These are phyloP conservation scores for Colletotrichum brevisporum DNA, from an alignment of 2,329 filamentous ascomycete species.

Conservation along the genomic window DNA sequence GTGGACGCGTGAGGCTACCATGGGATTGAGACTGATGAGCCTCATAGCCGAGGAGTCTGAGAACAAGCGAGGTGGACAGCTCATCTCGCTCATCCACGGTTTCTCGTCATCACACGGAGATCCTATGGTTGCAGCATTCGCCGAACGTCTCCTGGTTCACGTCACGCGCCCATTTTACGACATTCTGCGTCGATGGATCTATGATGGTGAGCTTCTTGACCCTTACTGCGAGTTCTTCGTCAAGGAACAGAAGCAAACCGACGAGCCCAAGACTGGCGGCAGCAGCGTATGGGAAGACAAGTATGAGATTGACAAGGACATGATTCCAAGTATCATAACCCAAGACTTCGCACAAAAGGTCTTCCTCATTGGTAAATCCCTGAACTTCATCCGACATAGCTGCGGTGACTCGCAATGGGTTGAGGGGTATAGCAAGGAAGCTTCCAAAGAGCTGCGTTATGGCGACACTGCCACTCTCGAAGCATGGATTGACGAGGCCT, in stretches of 20 bases:
- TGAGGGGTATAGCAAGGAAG: constrained; percentile 91
- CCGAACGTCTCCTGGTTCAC: constrained; percentile 86
- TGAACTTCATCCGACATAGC: constrained; percentile 98
- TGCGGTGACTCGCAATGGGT: constrained; percentile 97
- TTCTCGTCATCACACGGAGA: constrained; percentile 96
- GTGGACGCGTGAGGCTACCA: constrained; percentile 97
- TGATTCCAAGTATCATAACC: constrained; percentile 95
- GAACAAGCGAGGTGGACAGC: constrained; percentile 85
- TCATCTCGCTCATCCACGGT: constrained; percentile 93
- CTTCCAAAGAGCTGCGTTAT: constrained; percentile 92
- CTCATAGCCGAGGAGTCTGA: constrained; percentile 93
- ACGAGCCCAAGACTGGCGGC: constrained; percentile 51
- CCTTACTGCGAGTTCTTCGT: constrained; percentile 98
- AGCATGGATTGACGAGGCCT: constrained; percentile 94
- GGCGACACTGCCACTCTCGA: constrained; percentile 94
- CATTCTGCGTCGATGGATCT: constrained; percentile 96
- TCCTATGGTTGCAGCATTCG: constrained; percentile 93
- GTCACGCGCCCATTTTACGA: constrained; percentile 97
- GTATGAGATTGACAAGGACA: constrained; percentile 85
- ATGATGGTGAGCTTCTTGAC: constrained; percentile 97
- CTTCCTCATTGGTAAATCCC: constrained; percentile 95
- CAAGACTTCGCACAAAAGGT: constrained; percentile 96
- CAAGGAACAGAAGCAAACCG: constrained; percentile 78
- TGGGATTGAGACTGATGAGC: constrained; percentile 94
- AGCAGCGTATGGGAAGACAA: constrained; percentile 99